Evolutionary conservation across 1,284 basidiomycete species (phyloP), one percentile per base, ranked within the genome.

Genomic region (Trametes sp.): DNA sequence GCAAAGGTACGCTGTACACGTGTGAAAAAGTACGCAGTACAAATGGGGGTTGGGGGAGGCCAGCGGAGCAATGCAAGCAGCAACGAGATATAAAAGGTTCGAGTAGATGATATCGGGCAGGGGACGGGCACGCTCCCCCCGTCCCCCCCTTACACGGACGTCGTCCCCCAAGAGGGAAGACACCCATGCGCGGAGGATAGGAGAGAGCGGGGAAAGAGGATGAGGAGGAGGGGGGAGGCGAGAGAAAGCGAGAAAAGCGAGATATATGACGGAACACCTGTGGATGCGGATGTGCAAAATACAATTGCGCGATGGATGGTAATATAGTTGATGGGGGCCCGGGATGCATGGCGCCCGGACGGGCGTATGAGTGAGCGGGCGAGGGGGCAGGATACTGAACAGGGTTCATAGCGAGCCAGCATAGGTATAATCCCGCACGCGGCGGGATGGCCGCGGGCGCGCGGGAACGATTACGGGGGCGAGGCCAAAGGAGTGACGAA

Each of bases 231-330:
- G 54, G 63, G 66, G 64, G 61, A 48, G 62, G 62, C 59, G 65
- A 68, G 62, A 63, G 70, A 74, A 70, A 74, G 72, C 71, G 68
- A 70, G 69, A 73, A 70, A 68, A 81, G 80, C 76, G 77, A 81
- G 63, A 61, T 64, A 65, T 76, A 77, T 69, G 75, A 73, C 74
- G 79, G 62, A 63, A 68, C 64, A 68, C 66, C 66, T 68, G 64
- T 61, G 81, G 63, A 69, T 87, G 86, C 83, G 81, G 72, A 79
- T 81, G 80, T 82, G 83, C 84, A 85, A 82, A 87, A 86, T 89
- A 88, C 87, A 89, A 84, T 73, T 87, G 85, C 80, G 80, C 76
- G 74, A 74, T 81, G 80, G 80, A 78, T 81, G 80, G 70, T 74
- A 73, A 71, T 75, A 73, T 74, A 74, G 63, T 72, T 64, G 70